Base-by-base conservation (phyloP, 148 eudicot genomes). In the Selenicereus undatus region DNA sequence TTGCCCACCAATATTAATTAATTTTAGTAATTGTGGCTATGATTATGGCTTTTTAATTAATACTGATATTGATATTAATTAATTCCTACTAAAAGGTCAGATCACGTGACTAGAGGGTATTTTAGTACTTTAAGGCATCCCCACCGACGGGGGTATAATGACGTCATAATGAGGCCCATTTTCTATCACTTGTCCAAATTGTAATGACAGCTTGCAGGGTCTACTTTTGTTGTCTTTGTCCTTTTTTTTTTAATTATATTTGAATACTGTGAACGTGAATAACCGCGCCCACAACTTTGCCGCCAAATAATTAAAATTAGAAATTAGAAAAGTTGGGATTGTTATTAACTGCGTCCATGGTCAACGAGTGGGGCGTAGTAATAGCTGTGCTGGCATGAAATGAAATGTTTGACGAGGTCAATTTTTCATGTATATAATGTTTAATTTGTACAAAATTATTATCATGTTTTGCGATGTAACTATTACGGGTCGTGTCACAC, bases 61-160 rank as follows among this genome's bases (percentile, higher is more conserved):
- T 56, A 56, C 0, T 16, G 16, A 56, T 56, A 54, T 12, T 54
- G 20, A 54, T 18, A 54, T 26, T 27, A 29, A 13, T 36, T 36
- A 48, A 48, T 18, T 39, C 8, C 8, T 70, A 29, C 42, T 48
- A 74, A 45, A 76, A 52, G 30, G 71, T 9, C 60, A 74, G 13
- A 26, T 81, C 83, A 81, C 83, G 75, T 81, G 83, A 70, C 58
- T n/a, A 42, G 74, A 71, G 56, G 83, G 83, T 81, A 81, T 66
- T 75, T 81, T 14, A 71, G 36, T 16, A 65, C 32, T 45, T 54
- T 75, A 29, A 66, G 30, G 39, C 71, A 21, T 71, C 27, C 60
- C 76, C 83, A 81, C 83, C 75, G 83, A 81, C 83, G 79, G 73
- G 39, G 73, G 39, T 18, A 30, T 54, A 65, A 68, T 76, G 76